phyloP scores from a whole-genome alignment of 2,329 filamentous ascomycete genomes.

The Aspergillus texensis region DNA sequence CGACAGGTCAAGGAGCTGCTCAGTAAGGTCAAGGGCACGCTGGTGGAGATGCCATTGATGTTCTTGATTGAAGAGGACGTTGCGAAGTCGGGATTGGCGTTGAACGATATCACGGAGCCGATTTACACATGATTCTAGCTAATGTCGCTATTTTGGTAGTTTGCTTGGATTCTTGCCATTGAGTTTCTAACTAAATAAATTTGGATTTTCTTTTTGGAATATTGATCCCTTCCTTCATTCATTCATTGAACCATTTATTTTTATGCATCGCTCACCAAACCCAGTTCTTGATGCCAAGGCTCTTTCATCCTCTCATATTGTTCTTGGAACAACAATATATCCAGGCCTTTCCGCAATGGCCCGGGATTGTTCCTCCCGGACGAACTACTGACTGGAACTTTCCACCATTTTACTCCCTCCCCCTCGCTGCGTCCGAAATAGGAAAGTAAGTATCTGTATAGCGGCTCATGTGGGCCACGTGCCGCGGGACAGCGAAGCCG shows the following conservation, averaged over 20 bases:
- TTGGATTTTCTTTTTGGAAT: neutral
- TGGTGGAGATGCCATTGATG: slow-evolving; percentile 88
- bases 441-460: neutral
- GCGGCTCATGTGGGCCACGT: neutral
- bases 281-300: neutral
- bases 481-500: neutral
- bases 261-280: neutral
- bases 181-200: neutral
- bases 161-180: neutral
- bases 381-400: neutral
- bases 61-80: slow-evolving; percentile 87
- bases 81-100: slow-evolving; percentile 74
- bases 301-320: neutral
- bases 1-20: slow-evolving; percentile 73
- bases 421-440: neutral
- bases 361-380: neutral
- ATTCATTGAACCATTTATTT: neutral
- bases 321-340: neutral
- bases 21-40: slow-evolving; percentile 65
- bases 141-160: neutral
- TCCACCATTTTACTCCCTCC: neutral
- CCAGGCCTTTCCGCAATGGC: neutral
- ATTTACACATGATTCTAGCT: slow-evolving; percentile 62
- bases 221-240: neutral
- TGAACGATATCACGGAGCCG: slow-evolving; percentile 73